Evolutionary conservation across 2,329 filamentous ascomycete genomes (phyloP).

Genomic region (Elsinoe ampelina): DNA sequence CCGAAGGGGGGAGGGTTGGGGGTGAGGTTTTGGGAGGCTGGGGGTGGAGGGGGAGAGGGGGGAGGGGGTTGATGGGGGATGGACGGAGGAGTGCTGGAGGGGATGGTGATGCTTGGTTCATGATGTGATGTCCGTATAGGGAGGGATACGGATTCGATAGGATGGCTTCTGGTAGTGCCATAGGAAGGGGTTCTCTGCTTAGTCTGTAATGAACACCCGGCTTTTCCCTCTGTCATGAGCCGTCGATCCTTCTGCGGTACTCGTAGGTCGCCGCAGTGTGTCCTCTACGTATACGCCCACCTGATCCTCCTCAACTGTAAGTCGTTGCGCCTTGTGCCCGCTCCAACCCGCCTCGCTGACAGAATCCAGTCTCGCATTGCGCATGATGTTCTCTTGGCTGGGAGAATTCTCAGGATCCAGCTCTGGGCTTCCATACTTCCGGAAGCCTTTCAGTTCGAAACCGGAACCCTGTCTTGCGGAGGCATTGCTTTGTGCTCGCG

Average conservation of each 20-base stretch:
- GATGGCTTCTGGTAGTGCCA: background rate
- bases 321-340: background rate
- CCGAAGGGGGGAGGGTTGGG: conserved; percentile 24
- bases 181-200: too few species aligned
- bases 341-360: background rate
- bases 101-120: background rate
- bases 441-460: background rate
- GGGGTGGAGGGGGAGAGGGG: background rate
- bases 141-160: background rate
- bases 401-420: background rate
- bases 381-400: background rate
- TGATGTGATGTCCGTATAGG: background rate
- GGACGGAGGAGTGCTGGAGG: too few species aligned
- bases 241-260: background rate
- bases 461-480: background rate
- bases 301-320: background rate
- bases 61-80: background rate
- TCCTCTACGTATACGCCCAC: background rate
- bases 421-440: background rate
- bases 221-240: background rate
- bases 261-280: background rate
- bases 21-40: background rate
- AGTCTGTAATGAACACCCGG: background rate
- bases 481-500: background rate
- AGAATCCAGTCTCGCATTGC: background rate